phyloP scores from a whole-genome alignment of 2,329 filamentous ascomycete genomes.

The Nigrospora sphaerica region DNA sequence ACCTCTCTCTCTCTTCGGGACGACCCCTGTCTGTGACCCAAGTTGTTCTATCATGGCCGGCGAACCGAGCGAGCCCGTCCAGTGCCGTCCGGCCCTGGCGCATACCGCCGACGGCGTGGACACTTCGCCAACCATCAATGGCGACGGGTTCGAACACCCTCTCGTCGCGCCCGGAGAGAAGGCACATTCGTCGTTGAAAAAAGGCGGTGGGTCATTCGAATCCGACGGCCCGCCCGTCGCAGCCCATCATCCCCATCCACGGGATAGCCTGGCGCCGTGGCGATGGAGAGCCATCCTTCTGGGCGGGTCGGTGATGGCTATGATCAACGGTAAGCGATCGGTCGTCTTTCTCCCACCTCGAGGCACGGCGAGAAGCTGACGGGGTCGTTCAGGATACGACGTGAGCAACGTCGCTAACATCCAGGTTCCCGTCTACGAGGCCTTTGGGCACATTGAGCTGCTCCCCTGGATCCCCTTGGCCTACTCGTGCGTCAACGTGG shows the following conservation, averaged over 20 bases:
- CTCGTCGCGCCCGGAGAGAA: no score
- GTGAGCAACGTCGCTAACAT: slow-evolving; percentile 43
- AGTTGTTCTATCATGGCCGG: no score
- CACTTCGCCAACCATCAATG: no score
- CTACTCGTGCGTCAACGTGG: slow-evolving; percentile 25
- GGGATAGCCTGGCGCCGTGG: slow-evolving; percentile 9
- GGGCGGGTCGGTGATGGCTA: slow-evolving; percentile 10
- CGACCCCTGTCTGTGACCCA: no score
- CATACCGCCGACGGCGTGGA: no score
- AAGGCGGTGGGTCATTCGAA: no score
- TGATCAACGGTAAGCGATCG: slow-evolving; percentile 11
- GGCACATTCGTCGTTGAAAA: no score
- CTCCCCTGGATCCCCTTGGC: slow-evolving; percentile 31
- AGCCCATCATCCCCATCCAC: neutral
- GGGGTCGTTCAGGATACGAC: slow-evolving; percentile 26
- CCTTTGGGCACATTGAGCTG: slow-evolving; percentile 29
- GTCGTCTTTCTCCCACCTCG: neutral
- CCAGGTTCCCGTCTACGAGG: slow-evolving; percentile 50
- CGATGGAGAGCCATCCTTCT: slow-evolving; percentile 12
- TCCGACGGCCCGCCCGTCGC: no score
- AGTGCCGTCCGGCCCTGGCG: no score
- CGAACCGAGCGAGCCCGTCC: no score
- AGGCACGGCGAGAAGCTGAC: neutral
- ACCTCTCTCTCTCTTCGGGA: no score
- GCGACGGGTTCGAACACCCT: no score